Conservation (phyloP, 495 filamentous ascomycete species). For the Penicillium lividum region DNA sequence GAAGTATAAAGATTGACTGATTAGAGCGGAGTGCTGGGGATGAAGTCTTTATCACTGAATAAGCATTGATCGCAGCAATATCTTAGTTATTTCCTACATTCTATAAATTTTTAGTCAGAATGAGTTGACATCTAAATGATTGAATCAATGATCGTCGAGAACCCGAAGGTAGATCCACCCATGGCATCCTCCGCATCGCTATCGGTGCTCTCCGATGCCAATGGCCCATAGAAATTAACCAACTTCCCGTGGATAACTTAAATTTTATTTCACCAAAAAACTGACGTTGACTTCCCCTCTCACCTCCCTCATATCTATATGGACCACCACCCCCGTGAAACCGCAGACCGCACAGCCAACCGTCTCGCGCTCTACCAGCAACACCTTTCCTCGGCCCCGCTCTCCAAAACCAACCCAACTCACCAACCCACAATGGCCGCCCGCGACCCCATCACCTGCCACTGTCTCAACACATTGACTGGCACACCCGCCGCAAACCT, state of each 20-base stretch:
- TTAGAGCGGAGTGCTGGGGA: too few species aligned
- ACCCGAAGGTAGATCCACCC: slow-evolving; percentile 10
- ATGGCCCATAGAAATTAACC: slow-evolving; percentile 31
- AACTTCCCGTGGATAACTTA: slow-evolving; percentile 6
- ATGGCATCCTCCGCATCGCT: slow-evolving; percentile 42
- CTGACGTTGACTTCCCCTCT: slow-evolving; percentile 2
- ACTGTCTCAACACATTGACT: slow-evolving; percentile 68
- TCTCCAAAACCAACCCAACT: slow-evolving; percentile 16
- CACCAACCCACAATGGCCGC: slow-evolving; percentile 26
- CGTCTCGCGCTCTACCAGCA: slow-evolving; percentile 43
- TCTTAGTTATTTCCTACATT: too few species aligned
- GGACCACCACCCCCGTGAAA: slow-evolving; percentile 27
- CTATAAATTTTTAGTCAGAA: too few species aligned
- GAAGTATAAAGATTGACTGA: too few species aligned
- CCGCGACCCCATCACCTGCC: slow-evolving; percentile 76
- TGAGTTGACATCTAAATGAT: not conserved
- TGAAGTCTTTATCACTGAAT: too few species aligned
- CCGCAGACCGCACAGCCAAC: slow-evolving; percentile 33
- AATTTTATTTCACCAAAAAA: not conserved
- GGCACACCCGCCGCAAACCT: slow-evolving; percentile 64
- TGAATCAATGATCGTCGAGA: not conserved
- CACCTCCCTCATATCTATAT: slow-evolving; percentile 17
- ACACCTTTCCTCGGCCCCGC: slow-evolving; percentile 28
- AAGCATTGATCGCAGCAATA: too few species aligned
- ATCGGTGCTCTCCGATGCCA: slow-evolving; percentile 46